phyloP scores from a whole-genome alignment of 306 rosid species.

The Acacia crassicarpa region DNA sequence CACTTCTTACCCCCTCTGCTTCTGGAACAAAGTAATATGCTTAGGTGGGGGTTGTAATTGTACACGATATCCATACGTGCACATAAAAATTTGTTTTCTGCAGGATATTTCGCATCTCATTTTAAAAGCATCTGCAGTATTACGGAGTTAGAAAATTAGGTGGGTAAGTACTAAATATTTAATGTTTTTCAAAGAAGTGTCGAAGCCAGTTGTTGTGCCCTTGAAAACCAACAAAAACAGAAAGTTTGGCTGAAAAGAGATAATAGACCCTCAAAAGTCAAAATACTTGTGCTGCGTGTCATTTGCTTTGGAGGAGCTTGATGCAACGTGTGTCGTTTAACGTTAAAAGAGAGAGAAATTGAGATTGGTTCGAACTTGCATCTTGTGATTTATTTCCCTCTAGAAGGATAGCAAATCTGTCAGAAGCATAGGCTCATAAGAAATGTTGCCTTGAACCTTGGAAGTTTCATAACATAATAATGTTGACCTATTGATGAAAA shows the following conservation, averaged over 20 bases:
- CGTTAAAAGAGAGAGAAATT: neutral
- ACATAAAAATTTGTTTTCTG: neutral
- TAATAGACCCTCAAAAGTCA: neutral
- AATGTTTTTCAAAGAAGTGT: neutral
- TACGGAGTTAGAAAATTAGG: neutral
- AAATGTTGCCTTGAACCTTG: too few species aligned
- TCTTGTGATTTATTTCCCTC: neutral
- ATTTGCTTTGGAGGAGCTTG: neutral
- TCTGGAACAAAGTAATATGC: neutral
- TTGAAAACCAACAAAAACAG: neutral
- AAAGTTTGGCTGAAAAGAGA: neutral
- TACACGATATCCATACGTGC: neutral
- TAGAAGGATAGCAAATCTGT: too few species aligned
- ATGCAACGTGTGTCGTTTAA: neutral
- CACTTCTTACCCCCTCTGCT: neutral
- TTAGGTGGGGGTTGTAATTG: slow-evolving; percentile 11
- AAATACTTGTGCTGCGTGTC: neutral
- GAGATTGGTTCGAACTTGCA: neutral
- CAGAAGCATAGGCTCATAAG: too few species aligned
- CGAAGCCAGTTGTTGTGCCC: neutral
- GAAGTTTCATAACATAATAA: too few species aligned
- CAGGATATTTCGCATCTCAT: neutral
- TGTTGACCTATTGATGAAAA: too few species aligned
- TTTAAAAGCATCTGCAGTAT: neutral
- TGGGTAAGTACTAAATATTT: neutral